Evolutionary conservation across 805 yeast species (phyloP).

Genomic region (Candida odintsovae): DNA sequence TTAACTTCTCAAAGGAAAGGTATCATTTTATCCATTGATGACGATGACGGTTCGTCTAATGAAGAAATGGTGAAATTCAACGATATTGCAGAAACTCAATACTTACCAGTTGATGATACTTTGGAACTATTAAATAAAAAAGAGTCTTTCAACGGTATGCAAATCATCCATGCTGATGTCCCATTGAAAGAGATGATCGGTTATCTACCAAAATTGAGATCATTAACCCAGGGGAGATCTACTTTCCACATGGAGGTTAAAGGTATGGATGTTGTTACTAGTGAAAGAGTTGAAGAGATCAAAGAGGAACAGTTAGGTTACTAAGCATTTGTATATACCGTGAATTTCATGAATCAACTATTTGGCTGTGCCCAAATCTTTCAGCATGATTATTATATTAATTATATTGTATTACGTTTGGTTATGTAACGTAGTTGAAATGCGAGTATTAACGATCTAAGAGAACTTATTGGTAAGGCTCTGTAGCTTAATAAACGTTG

Average conservation of each 20-base stretch:
- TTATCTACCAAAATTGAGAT: conserved; percentile 68
- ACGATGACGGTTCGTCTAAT: conserved; percentile 35
- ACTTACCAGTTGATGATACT: conserved; percentile 76
- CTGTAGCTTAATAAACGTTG: too few relatives aligned
- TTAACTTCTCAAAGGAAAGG: conserved; percentile 76
- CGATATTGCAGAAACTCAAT: conserved; percentile 54
- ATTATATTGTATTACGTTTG: too few relatives aligned
- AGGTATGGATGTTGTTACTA: conserved; percentile 64
- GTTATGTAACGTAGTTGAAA: too few relatives aligned
- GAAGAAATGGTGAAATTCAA: conserved; percentile 42
- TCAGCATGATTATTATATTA: too few relatives aligned
- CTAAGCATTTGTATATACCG: neutral
- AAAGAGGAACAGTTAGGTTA: conserved; percentile 16
- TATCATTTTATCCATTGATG: conserved; percentile 64
- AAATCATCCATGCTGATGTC: conserved; percentile 68
- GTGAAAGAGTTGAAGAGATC: conserved; percentile 40
- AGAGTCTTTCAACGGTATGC: conserved; percentile 24
- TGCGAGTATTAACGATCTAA: too few relatives aligned
- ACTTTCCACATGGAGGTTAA: conserved; percentile 71
- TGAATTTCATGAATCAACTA: too few relatives aligned
- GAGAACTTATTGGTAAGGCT: too few relatives aligned
- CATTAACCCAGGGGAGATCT: conserved; percentile 87
- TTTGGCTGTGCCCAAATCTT: too few relatives aligned
- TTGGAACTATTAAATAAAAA: conserved; percentile 24
- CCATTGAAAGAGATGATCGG: conserved; percentile 92